Evolutionary conservation across 2,329 filamentous ascomycete species (phyloP).

Genomic region (Calonectria multiphialidica): DNA sequence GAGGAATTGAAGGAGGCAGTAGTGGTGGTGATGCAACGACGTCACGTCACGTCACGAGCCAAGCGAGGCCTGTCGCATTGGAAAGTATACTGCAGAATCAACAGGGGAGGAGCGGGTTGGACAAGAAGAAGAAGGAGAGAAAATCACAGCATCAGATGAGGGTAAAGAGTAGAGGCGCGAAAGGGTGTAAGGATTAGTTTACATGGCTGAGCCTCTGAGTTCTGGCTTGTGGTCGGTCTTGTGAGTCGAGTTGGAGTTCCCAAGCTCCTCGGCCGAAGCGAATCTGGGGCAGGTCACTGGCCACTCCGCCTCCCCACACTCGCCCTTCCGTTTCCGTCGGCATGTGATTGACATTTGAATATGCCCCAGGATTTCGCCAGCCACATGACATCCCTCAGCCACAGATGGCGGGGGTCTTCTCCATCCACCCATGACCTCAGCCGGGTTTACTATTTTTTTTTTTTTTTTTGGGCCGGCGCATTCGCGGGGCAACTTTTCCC

Average conservation of each 20-base stretch:
- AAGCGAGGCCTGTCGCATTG: slow-evolving; percentile 25
- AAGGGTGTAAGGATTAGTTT: neutral
- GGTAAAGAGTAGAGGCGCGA: neutral
- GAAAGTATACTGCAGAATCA: neutral
- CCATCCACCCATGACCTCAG: neutral
- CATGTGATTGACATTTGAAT: slow-evolving; percentile 44
- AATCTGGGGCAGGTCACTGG: slow-evolving; percentile 41
- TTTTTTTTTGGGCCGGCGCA: slow-evolving; percentile 31
- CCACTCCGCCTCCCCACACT: slow-evolving; percentile 39
- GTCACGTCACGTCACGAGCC: slow-evolving; percentile 39
- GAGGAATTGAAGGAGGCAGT: neutral
- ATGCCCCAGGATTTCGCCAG: neutral
- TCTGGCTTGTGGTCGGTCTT: slow-evolving; percentile 9
- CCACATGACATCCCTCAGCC: slow-evolving; percentile 26
- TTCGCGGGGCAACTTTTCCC: slow-evolving; percentile 43
- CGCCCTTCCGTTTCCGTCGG: slow-evolving; percentile 28
- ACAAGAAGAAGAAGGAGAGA: neutral
- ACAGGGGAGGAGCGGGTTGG: neutral
- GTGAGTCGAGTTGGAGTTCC: slow-evolving; percentile 21
- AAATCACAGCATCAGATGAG: neutral
- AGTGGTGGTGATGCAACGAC: slow-evolving; percentile 31
- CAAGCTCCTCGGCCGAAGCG: slow-evolving; percentile 44
- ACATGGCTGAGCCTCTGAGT: slow-evolving; percentile 15
- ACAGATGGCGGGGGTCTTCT: slow-evolving; percentile 11
- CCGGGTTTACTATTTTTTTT: neutral